Percentiles rank a stretch among this genome's conserved stretches.
phyloP scores from a whole-genome alignment of 192 early-diverging fungal species.

The Gigaspora rosea region DNA sequence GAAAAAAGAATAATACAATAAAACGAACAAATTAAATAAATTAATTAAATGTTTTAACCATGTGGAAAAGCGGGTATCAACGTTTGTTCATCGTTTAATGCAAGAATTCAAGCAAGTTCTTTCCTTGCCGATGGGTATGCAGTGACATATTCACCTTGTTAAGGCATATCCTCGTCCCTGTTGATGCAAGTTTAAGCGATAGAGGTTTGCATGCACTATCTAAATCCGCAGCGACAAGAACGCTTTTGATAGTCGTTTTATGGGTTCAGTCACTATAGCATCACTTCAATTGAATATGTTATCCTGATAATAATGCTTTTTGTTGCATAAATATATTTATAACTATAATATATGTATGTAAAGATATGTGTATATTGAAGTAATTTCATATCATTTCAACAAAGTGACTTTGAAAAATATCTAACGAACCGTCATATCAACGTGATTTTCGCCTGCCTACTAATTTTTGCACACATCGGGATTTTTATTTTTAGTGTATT shows the following conservation, averaged over 20 bases:
- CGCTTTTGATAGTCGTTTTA: slow-evolving; percentile 23
- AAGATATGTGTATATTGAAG: no score
- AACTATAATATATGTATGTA: neutral
- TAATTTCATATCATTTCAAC: slow-evolving; percentile 4
- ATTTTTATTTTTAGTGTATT: no score
- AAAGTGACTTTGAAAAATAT: neutral
- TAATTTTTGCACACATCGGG: no score
- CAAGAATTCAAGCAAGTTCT: no score
- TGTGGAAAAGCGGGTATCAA: no score
- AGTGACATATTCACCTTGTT: slow-evolving; percentile 26
- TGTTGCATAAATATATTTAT: slow-evolving; percentile 24
- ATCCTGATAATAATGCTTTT: slow-evolving; percentile 8
- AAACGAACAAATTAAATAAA: no score
- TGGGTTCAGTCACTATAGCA: slow-evolving; percentile 16
- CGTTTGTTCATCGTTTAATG: no score
- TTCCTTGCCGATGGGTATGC: slow-evolving; percentile 28
- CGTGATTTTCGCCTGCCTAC: neutral
- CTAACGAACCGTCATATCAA: neutral
- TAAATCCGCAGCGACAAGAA: neutral
- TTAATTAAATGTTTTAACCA: slow-evolving; percentile 9
- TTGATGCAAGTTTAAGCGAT: slow-evolving; percentile 19
- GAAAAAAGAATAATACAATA: no score
- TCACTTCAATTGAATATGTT: slow-evolving; percentile 18
- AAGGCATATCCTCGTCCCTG: slow-evolving; percentile 1
- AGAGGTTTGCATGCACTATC: slow-evolving; percentile 21